Base-by-base conservation (phyloP, 1,284 basidiomycete species). In the Trametes hirsuta region DNA sequence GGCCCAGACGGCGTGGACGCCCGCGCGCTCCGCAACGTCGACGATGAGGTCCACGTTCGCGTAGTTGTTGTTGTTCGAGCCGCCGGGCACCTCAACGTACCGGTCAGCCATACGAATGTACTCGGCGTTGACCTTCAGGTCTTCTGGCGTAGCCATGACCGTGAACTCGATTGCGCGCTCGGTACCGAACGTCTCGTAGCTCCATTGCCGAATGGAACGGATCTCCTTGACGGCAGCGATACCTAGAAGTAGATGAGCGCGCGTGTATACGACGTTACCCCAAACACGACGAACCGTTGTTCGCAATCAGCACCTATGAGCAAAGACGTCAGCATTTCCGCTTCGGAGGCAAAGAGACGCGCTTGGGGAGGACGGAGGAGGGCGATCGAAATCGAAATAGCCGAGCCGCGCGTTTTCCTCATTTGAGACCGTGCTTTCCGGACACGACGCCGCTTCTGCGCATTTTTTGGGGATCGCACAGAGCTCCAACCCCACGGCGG, bases 51-150 rank as follows among this genome's bases (percentile, higher is more conserved):
- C 97, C 69, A 99, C 97, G 75, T 99, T 99, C 70, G 97, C 97
- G 75, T 99, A 99, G 79, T 99, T 99, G 85, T 99, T 97, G 84
- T 99, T 99, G 78, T 99, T 99, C 50, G 90, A 87, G 63, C 97
- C 97, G 67, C 97, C 97, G 24, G 97, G 97, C 6, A 99, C 97
- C 78, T 99, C 97, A 70, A 99, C 93, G 74, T 97, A 99, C 72
- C 96, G 90, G 77, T 99, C 97, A 37, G 97, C 97, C 97, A 99
- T 99, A 68, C 97, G 93, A 76, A 99, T 99, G 79, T 99, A 99
- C 75, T 99, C 97, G 44, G 97, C 97, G 73, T 99, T 99, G 77
- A 98, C 95, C 74, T 95, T 94, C 65, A 98, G 81, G 80, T 99
- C 97, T 75, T 99, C 97, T 34, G 97, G 97, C 3, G 97, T 99